Percentiles rank a stretch among this genome's conserved stretches.
Evolutionary conservation across 2,329 filamentous ascomycete species (phyloP).

Genomic region (Xylaria arbuscula): DNA sequence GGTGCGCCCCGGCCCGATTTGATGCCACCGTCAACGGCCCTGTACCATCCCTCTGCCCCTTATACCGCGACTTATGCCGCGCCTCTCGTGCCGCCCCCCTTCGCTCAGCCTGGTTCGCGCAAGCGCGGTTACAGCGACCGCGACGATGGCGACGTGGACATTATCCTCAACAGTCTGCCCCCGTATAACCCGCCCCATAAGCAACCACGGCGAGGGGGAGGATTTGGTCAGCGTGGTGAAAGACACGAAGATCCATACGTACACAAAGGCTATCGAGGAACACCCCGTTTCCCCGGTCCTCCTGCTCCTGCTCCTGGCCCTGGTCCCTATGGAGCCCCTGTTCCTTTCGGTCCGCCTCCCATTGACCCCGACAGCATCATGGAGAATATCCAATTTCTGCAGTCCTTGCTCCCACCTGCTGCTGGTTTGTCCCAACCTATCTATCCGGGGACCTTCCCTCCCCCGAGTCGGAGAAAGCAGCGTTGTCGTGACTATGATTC

Average conservation of each 20-base stretch:
- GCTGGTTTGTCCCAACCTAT: slow-evolving; percentile 51
- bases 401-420: slow-evolving; percentile 64
- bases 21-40: slow-evolving; percentile 25
- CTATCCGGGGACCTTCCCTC: slow-evolving; percentile 43
- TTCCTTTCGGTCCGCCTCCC: slow-evolving; percentile 52
- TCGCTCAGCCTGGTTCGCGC: slow-evolving; percentile 49
- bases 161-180: slow-evolving; percentile 45
- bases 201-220: slow-evolving; percentile 67
- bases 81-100: slow-evolving; percentile 28
- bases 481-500: slow-evolving; percentile 77
- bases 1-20: slow-evolving; percentile 38
- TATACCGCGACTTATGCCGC: slow-evolving; percentile 37
- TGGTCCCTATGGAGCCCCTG: slow-evolving; percentile 40
- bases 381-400: slow-evolving; percentile 70
- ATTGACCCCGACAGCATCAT: slow-evolving; percentile 71
- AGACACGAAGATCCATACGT: slow-evolving; percentile 50
- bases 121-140: slow-evolving; percentile 70
- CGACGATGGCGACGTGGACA: slow-evolving; percentile 56
- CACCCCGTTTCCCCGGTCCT: slow-evolving; percentile 25
- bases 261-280: slow-evolving; percentile 47
- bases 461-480: slow-evolving; percentile 54
- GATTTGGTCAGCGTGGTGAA: slow-evolving; percentile 51
- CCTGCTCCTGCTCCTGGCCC: slow-evolving; percentile 29
- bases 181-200: slow-evolving; percentile 62
- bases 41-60: slow-evolving; percentile 34